Evolutionary conservation across 208 protist genomes (phyloP).

Genomic region (Porcisia deanei): DNA sequence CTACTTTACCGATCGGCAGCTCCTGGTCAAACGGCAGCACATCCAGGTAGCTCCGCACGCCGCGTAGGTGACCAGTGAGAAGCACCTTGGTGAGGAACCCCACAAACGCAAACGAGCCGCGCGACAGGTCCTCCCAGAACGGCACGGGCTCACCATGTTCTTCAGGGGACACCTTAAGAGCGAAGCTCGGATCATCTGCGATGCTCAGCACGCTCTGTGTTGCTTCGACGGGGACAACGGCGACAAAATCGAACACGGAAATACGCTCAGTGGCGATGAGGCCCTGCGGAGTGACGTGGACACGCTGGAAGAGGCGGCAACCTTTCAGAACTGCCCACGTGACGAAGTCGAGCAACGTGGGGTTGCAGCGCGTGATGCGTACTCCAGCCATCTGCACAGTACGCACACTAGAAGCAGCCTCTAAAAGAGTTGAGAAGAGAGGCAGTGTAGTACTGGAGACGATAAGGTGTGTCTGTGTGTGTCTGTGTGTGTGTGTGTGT

Average conservation of each 20-base stretch:
- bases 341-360: slow-evolving; percentile 86
- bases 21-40: slow-evolving; percentile 77
- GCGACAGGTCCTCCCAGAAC: slow-evolving; percentile 79
- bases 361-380: slow-evolving; percentile 77
- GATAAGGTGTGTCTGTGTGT: not conserved
- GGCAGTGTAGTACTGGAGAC: not conserved
- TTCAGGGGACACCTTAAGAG: slow-evolving; percentile 68
- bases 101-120: slow-evolving; percentile 78
- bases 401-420: not conserved
- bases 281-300: slow-evolving; percentile 79
- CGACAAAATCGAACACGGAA: slow-evolving; percentile 88
- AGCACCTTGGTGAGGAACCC: slow-evolving; percentile 69
- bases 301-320: slow-evolving; percentile 83
- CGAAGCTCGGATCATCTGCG: slow-evolving; percentile 55
- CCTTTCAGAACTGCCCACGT: slow-evolving; percentile 88
- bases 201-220: slow-evolving; percentile 79
- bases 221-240: slow-evolving; percentile 71
- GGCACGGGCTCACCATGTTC: slow-evolving; percentile 65
- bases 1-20: slow-evolving; percentile 72
- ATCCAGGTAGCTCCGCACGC: slow-evolving; percentile 81
- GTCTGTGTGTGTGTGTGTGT: not conserved
- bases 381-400: slow-evolving; percentile 40
- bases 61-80: slow-evolving; percentile 66
- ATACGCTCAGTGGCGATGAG: slow-evolving; percentile 80
- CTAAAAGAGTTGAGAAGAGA: not conserved